A percentile compares a stretch with the other conserved stretches of the same genome.
phyloP scores from a whole-genome alignment of 371 early-diverging fungal genomes.

The Mortierella sp. region DNA sequence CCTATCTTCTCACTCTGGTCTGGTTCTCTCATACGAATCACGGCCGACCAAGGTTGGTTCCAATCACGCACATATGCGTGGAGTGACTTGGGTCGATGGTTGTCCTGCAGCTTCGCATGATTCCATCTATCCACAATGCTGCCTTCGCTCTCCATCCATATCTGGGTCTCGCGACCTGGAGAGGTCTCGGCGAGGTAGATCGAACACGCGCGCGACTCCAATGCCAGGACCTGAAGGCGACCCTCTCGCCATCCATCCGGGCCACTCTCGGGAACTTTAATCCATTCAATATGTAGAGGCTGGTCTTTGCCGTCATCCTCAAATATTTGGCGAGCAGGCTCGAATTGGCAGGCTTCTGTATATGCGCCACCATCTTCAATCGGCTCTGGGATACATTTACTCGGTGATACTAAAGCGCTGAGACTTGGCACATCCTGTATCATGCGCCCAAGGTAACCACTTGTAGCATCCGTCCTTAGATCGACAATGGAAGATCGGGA shows the following conservation, averaged over 20 bases:
- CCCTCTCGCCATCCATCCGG: conserved; percentile 36
- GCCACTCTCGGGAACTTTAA: not conserved
- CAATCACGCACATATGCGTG: conserved; percentile 28
- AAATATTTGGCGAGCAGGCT: conserved; percentile 42
- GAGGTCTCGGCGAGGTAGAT: conserved; percentile 25
- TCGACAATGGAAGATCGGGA: conserved; percentile 19
- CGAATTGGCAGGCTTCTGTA: conserved; percentile 19
- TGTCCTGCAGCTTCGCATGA: not conserved
- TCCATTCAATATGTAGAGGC: conserved; percentile 38
- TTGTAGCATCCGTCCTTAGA: conserved; percentile 14
- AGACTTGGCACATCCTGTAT: conserved; percentile 23
- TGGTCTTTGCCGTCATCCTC: conserved; percentile 32
- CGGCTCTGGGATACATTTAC: conserved; percentile 6
- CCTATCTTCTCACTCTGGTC: not conserved
- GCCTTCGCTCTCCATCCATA: conserved; percentile 16
- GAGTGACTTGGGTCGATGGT: conserved; percentile 31
- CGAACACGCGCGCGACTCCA: conserved; percentile 42
- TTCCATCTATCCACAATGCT: not conserved
- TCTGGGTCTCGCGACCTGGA: conserved; percentile 28
- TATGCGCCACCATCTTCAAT: not conserved
- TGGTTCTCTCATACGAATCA: conserved; percentile 27
- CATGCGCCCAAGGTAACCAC: conserved; percentile 26
- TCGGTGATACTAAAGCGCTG: not conserved
- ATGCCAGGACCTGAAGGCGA: conserved; percentile 22
- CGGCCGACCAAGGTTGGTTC: conserved; percentile 39